phyloP scores from a whole-genome alignment of 257 asterid genomes.

The Voacanga thouarsii region DNA sequence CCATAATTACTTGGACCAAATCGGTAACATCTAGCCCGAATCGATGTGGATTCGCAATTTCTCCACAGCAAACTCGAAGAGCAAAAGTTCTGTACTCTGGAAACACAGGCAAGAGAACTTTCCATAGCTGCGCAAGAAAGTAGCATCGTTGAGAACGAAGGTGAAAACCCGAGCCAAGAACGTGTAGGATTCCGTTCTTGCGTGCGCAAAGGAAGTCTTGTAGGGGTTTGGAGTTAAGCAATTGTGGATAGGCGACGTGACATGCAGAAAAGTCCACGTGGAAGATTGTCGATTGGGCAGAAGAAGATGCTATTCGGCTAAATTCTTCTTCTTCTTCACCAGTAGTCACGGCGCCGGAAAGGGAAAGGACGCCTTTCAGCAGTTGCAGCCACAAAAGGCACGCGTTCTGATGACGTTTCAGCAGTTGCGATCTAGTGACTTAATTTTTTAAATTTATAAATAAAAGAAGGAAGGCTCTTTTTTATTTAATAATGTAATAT shows the following conservation, averaged over 20 bases:
- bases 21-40: background rate
- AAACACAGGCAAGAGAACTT: background rate
- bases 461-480: no score
- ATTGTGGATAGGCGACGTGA: background rate
- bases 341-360: background rate
- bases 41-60: background rate
- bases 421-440: no score
- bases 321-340: background rate
- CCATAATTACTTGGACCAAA: background rate
- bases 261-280: no score
- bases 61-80: background rate
- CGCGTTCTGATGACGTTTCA: background rate
- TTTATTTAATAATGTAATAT: no score
- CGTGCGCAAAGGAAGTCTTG: background rate
- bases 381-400: background rate
- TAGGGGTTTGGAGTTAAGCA: background rate
- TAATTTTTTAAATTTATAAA: no score
- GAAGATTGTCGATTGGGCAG: background rate
- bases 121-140: constrained; percentile 2
- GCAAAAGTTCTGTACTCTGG: background rate
- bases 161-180: background rate
- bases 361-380: background rate
- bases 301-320: background rate
- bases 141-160: background rate
- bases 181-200: background rate